Base-by-base conservation (phyloP, 495 filamentous ascomycete species). In the Aspergillus homomorphus region DNA sequence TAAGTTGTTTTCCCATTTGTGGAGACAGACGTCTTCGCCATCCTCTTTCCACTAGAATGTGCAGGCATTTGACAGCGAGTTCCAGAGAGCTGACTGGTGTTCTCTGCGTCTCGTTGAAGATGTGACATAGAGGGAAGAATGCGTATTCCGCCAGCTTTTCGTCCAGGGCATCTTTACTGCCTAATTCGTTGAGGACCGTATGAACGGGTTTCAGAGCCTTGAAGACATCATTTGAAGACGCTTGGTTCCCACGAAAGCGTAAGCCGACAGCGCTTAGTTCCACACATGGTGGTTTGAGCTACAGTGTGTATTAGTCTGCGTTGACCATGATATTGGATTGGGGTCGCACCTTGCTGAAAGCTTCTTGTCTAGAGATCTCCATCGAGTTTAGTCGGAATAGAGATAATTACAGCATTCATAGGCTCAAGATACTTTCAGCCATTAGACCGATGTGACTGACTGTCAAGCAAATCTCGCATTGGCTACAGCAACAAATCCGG, bases 51-150 rank as follows among this genome's bases (percentile, higher is more conserved):
- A 97, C 79, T 19, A 98, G 76, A 22, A 90, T 76, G 10, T 80
- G 73, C 33, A 97, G 73, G 59, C 89, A 91, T 57, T 84, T 81
- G 18, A 97, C 80, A 33, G 86, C 82, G 22, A 87, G 63, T 70
- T 99, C 94, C 4, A 93, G 69, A 21, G 89, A 84, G 30, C 82
- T 82, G 26, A 88, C 81, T 6, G 95, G 83, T 30, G 92, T 79
- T 26, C 79, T 78, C 60, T 91, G 84, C 51, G 86, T 87, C 51
- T 85, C 80, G 55, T 89, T 86, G 62, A 99, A 87, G 50, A 98
- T 84, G 59, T 95, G 88, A 2, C 89, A 90, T 0, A 99, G 74
- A 0, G 94, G 94, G 63, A 96, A 94, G 79, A 98, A 98, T 62
- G 88, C 83, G 76, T 96, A 99, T 69, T 97, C 91, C 8, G 92